Evolutionary conservation across 805 yeast species (phyloP).

Genomic region (Lipomyces spencermartinsiae): DNA sequence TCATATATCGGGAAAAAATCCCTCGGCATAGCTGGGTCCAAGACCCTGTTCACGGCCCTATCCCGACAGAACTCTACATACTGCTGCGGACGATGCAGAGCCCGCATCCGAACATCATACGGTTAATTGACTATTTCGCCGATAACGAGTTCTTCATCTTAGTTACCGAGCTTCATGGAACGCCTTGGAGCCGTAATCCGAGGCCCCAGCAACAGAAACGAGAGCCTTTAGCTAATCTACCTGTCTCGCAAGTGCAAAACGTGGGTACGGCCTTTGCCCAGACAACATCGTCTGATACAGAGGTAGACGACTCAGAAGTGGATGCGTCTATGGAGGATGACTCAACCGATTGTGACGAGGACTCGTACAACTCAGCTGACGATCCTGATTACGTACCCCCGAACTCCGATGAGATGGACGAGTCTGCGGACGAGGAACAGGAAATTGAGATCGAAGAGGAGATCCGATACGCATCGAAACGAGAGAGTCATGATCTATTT

Average conservation of each 20-base stretch:
- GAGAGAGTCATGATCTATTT: constrained; percentile 76
- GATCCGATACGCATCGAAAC: constrained; percentile 44
- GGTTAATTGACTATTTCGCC: constrained; percentile 26
- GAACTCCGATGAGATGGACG: constrained; percentile 16
- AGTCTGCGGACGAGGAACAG: constrained; percentile 15
- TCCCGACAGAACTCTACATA: constrained; percentile 33
- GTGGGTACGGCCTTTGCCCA: neutral
- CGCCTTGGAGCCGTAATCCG: constrained; percentile 34
- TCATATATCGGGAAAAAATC: constrained; percentile 33
- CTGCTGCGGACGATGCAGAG: constrained; percentile 23
- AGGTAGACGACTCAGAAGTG: constrained; percentile 7
- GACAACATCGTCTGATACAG: constrained; percentile 4
- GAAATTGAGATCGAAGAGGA: constrained; percentile 16
- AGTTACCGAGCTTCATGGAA: constrained; percentile 35
- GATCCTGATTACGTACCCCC: constrained; percentile 29
- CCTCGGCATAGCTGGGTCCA: constrained; percentile 30
- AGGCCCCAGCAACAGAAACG: constrained; percentile 13
- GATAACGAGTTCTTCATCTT: constrained; percentile 32
- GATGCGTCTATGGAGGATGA: constrained; percentile 16
- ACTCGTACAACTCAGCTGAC: constrained; percentile 29
- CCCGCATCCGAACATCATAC: constrained; percentile 33
- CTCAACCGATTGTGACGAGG: constrained; percentile 14
- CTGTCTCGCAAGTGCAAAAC: constrained; percentile 13
- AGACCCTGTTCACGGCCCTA: constrained; percentile 25
- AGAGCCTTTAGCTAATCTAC: constrained; percentile 17